Evolutionary conservation across 345 rosid genomes (phyloP).

Genomic region (Aquilaria malaccensis): DNA sequence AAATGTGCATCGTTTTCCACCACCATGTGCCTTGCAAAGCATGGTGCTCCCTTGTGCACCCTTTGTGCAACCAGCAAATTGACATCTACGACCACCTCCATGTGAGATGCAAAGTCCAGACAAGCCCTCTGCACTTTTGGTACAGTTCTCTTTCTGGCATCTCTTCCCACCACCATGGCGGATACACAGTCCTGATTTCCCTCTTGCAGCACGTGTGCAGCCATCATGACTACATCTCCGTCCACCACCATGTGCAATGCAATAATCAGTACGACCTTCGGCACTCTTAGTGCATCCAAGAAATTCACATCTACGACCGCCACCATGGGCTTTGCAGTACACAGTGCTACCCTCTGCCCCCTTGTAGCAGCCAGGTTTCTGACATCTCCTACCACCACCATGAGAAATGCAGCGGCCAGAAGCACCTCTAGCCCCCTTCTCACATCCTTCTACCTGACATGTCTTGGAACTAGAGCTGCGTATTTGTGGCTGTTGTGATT

Average conservation of each 20-base stretch:
- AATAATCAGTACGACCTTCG: conserved; percentile 91
- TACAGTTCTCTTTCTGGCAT: conserved; percentile 83
- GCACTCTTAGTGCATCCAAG: conserved; percentile 99
- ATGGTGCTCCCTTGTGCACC: conserved; percentile 99
- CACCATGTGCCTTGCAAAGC: conserved; percentile 99
- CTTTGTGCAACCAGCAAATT: conserved; percentile 67
- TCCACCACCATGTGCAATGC: conserved; percentile 99
- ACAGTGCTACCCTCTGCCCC: conserved; percentile 99
- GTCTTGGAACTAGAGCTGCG: conserved; percentile 52
- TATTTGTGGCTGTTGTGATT: conserved; percentile 46
- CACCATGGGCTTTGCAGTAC: conserved; percentile 98
- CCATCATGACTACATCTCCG: conserved; percentile 78
- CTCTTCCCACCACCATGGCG: conserved; percentile 99
- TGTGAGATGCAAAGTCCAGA: conserved; percentile 96
- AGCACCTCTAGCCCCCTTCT: conserved; percentile 98
- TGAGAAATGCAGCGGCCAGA: conserved; percentile 95
- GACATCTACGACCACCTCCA: conserved; percentile 96
- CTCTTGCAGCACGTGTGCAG: conserved; percentile 92
- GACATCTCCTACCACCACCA: conserved; percentile 98
- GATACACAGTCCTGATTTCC: conserved; percentile 91
- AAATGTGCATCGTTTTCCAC: conserved; percentile 87
- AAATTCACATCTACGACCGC: conserved; percentile 89
- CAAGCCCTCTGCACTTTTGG: conserved; percentile 94
- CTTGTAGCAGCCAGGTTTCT: conserved; percentile 78
- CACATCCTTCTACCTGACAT: conserved; percentile 94